Base-by-base conservation (phyloP, 768 basidiomycete genomes). In the Mycena indigotica region DNA sequence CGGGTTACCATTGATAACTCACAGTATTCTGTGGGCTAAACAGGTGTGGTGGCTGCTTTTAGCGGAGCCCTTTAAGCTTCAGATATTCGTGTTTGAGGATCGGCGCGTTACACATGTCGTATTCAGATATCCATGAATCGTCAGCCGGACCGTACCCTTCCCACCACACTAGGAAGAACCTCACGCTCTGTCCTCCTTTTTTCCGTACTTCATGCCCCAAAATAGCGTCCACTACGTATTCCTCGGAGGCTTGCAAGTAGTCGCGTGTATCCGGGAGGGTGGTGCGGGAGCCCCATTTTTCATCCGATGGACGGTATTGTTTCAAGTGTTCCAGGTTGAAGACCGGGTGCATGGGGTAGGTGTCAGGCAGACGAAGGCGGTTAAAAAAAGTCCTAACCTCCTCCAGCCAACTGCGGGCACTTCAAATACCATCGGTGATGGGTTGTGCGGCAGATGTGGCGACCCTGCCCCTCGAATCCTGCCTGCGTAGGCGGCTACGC, bases 271-370 rank as follows among this genome's bases (percentile, higher is more conserved):
- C 35, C 12, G 35, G 35, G 10, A 38, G 35, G 12, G 35, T 38
- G 12, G 35, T 10, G 10, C 35, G 35, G 35, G 35, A n/a, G 10
- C 35, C 35, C 35, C 35, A 38, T 10, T n/a, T 10, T 10, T n/a
- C 35, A 35, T 17, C 63, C 23, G 29, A 67, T 21, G 12, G 19
- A 5, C 45, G 39, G 55, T 65, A 66, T 15, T 35, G 52, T 19
- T 54, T 26, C 4, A 69, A 51, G 35, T 68, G 67, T 23, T 56
- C 49, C 1, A 66, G 58, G 64, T 66, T n/a, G n/a, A n/a, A n/a
- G n/a, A n/a, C n/a, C n/a, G n/a, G n/a, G n/a, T n/a, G n/a, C n/a
- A n/a, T n/a, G 0, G 60, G 62, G 38, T 67, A 69, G 1, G 44
- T 51, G 21, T 61, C 61, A 0, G 65, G 64, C n/a, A 67, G 56